Evolutionary conservation across 495 filamentous ascomycete genomes (phyloP), one percentile per base, ranked within the genome.

Genomic region (Hypoxylon fuscum): DNA sequence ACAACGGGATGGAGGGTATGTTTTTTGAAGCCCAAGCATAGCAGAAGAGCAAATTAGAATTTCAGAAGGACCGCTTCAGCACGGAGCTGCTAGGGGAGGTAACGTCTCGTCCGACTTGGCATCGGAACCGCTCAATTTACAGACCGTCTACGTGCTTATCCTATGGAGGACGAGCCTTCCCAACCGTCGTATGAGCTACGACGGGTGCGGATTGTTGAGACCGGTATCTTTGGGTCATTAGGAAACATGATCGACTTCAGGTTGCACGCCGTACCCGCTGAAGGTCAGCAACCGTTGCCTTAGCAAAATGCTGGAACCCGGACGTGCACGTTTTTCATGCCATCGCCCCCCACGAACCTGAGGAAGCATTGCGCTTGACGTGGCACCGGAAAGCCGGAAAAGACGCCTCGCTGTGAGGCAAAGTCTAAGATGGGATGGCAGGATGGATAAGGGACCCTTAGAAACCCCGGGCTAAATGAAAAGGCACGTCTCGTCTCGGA

Each of bases 321-420:
- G 42, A 55, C 32, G 23, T 29, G 37, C 9, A 53, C 20, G 17
- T 27, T 31, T 27, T 32, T 53, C n/a, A 40, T 22, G 43, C 62
- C 14, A 12, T 9, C 25, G 11, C 23, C 15, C 48, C 63, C 52
- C 63, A 61, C 57, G 57, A 49, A 49, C 53, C 42, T 38, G 5
- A 49, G 44, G 20, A 56, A 35, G 17, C 40, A 47, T 53, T 52
- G 45, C 38, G 40, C 56, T 41, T 66, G 42, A 66, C 63, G 63
- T 66, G 47, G 63, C 43, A 47, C 44, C 53, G 62, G 21, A 57
- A 44, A 48, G 20, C 47, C 63, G 63, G 63, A 61, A 62, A 18
- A 21, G 40, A 40, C 15, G 41, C 29, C 56, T 46, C 32, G 31
- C 14, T 27, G 46, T 57, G 35, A 58, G 48, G 52, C 52, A 31